These are phyloP conservation scores for Terfezia claveryi DNA, from an alignment of 495 filamentous ascomycete genomes.

Conservation along the genomic window DNA sequence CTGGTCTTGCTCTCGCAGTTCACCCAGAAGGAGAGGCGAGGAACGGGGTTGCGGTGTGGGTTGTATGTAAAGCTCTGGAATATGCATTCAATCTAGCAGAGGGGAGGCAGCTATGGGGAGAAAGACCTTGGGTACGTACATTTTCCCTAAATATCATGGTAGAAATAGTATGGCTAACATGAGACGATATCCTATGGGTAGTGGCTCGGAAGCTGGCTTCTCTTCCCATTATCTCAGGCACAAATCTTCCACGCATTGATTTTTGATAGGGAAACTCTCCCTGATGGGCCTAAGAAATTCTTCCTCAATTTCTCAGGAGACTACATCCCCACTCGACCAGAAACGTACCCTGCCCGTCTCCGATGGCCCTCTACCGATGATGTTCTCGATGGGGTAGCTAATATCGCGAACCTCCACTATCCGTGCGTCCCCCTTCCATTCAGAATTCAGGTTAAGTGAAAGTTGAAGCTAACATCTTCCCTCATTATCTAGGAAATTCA, in stretches of 20 bases:
- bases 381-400: slow-evolving; percentile 58
- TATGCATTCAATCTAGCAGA: slow-evolving; percentile 69
- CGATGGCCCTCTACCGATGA: slow-evolving; percentile 55
- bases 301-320: slow-evolving; percentile 50
- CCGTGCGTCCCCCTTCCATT: slow-evolving; percentile 34
- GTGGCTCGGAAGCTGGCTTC: slow-evolving; percentile 95
- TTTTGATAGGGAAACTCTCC: slow-evolving; percentile 80
- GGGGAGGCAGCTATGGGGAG: slow-evolving; percentile 54
- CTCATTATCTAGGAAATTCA: slow-evolving; percentile 34
- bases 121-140: slow-evolving; percentile 24
- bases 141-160: not conserved
- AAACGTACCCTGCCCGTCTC: slow-evolving; percentile 38
- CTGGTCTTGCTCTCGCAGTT: slow-evolving; percentile 60
- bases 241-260: slow-evolving; percentile 81
- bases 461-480: slow-evolving; percentile 1
- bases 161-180: no score
- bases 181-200: slow-evolving; percentile 10
- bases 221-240: slow-evolving; percentile 78
- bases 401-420: slow-evolving; percentile 63
- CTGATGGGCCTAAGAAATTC: slow-evolving; percentile 45
- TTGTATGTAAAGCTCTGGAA: slow-evolving; percentile 57
- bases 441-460: not conserved
- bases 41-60: slow-evolving; percentile 57
- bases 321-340: slow-evolving; percentile 57
- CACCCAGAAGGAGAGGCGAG: slow-evolving; percentile 57